Percentiles rank a stretch among this genome's conserved stretches.
Conservation (phyloP, 2,329 filamentous ascomycete genomes). For the Whalleya microplaca region DNA sequence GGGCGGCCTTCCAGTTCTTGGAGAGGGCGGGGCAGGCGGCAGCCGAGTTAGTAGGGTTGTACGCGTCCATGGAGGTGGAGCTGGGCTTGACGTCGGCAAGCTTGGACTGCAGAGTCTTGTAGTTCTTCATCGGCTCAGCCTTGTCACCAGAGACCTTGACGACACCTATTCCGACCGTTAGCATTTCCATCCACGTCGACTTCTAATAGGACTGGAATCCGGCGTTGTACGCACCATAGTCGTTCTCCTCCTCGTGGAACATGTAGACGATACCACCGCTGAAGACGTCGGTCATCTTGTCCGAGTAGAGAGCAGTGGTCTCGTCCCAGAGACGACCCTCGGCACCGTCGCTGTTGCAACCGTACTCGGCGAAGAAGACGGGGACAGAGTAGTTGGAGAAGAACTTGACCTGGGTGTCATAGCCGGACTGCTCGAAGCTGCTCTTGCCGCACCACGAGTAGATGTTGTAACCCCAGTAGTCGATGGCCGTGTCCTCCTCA, state of each 20-base stretch:
- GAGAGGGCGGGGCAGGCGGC: constrained; percentile 65
- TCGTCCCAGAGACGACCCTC: constrained; percentile 72
- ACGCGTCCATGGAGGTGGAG: constrained; percentile 61
- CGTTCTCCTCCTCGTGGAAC: constrained; percentile 77
- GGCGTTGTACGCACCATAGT: constrained; percentile 56
- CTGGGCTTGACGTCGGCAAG: constrained; percentile 63
- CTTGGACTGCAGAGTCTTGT: constrained; percentile 63
- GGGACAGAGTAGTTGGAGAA: constrained; percentile 75
- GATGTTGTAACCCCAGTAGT: constrained; percentile 89
- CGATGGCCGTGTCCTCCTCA: constrained; percentile 60
- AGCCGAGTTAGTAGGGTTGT: constrained; percentile 66
- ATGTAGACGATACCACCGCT: constrained; percentile 84
- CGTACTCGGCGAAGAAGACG: constrained; percentile 82
- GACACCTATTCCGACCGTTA: constrained; percentile 42
- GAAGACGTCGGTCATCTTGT: constrained; percentile 72
- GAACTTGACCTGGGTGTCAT: constrained; percentile 70
- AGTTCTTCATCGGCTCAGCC: constrained; percentile 66
- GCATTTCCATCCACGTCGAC: not conserved
- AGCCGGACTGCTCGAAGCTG: constrained; percentile 68
- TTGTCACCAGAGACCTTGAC: constrained; percentile 54
- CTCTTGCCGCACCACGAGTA: constrained; percentile 82
- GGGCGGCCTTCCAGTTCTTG: constrained; percentile 62
- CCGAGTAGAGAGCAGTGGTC: constrained; percentile 67
- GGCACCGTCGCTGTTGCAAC: constrained; percentile 65
- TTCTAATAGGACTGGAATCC: not conserved